Evolutionary conservation across 2,329 filamentous ascomycete species (phyloP).

Genomic region (Catunica adiposa): DNA sequence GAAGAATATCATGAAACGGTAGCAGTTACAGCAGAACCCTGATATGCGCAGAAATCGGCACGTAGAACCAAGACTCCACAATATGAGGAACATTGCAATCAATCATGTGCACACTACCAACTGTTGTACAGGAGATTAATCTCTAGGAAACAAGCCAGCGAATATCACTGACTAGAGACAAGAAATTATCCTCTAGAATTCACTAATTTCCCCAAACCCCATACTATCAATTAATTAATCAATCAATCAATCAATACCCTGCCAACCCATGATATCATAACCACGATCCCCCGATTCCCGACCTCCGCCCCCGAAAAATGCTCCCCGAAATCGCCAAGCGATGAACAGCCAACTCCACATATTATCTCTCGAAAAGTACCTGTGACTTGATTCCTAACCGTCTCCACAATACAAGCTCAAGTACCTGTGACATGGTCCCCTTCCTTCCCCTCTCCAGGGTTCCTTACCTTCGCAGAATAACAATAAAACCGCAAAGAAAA

Average conservation of each 20-base stretch:
- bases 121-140: too few species aligned
- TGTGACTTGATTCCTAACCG: not conserved
- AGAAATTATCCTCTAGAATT: too few species aligned
- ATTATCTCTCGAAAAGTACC: not conserved
- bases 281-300: not conserved
- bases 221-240: too few species aligned
- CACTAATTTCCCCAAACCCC: too few species aligned
- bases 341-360: not conserved
- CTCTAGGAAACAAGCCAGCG: too few species aligned
- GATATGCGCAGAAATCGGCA: not conserved
- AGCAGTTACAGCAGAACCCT: not conserved
- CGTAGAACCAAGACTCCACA: too few species aligned
- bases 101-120: too few species aligned
- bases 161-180: too few species aligned
- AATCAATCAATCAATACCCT: not conserved
- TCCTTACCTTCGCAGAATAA: too few species aligned
- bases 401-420: not conserved
- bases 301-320: not conserved
- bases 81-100: too few species aligned
- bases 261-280: not conserved
- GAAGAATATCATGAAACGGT: not conserved
- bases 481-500: too few species aligned
- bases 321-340: not conserved
- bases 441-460: too few species aligned
- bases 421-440: not conserved